These are phyloP conservation scores for Nadsonia fulvescens DNA, from an alignment of 805 yeast genomes.

Conservation along the genomic window DNA sequence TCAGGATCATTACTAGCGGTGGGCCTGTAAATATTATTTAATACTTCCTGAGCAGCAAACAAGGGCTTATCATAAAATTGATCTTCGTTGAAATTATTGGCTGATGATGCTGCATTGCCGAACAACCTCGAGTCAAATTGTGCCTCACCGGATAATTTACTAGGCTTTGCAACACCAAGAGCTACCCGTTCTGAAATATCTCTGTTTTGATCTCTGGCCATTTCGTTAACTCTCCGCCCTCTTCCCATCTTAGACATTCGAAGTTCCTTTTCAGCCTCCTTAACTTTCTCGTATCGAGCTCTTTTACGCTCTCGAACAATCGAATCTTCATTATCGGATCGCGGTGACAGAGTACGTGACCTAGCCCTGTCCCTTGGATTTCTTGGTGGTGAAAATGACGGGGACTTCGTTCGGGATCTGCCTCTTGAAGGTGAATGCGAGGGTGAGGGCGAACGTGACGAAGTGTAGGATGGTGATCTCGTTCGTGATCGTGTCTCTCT, in stretches of 20 bases:
- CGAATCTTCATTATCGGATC: not conserved
- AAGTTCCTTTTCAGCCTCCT: constrained; percentile 30
- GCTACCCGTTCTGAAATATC: constrained; percentile 41
- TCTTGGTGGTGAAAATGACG: constrained; percentile 3
- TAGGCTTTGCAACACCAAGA: constrained; percentile 28
- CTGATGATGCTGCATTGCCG: constrained; percentile 7
- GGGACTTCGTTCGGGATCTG: constrained; percentile 3
- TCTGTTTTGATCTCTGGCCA: constrained; percentile 29
- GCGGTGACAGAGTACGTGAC: not conserved
- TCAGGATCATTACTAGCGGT: constrained; percentile 13
- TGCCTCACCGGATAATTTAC: constrained; percentile 21
- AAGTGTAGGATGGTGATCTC: too few species aligned
- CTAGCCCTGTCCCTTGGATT: not conserved
- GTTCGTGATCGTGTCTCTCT: too few species aligned
- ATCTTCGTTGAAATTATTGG: constrained; percentile 20
- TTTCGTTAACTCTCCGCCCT: constrained; percentile 23
- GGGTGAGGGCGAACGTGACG: too few species aligned
- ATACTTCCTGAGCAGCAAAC: constrained; percentile 33
- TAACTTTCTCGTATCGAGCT: constrained; percentile 26
- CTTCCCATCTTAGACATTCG: constrained; percentile 27
- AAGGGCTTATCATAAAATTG: constrained; percentile 43
- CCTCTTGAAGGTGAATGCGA: constrained; percentile 6
- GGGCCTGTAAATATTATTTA: constrained; percentile 32
- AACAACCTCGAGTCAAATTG: constrained; percentile 44
- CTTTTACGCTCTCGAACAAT: constrained; percentile 11